These are phyloP conservation scores for Monilinia laxa DNA, from an alignment of 2,329 filamentous ascomycete species.

Conservation along the genomic window DNA sequence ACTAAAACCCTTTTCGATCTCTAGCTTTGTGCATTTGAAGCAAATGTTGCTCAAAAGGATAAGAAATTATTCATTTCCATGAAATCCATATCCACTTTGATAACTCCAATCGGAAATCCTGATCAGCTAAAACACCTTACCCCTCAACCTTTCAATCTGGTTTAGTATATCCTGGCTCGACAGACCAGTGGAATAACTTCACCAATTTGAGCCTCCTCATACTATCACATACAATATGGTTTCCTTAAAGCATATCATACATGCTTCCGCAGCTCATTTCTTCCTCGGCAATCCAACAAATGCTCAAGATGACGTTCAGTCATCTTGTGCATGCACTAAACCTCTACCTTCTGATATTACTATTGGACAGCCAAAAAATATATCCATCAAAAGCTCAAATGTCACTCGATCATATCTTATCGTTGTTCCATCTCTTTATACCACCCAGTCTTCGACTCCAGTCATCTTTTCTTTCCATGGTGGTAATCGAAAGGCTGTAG, in stretches of 20 bases:
- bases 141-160: too few relatives aligned
- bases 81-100: too few relatives aligned
- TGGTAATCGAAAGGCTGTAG: slow-evolving; percentile 42
- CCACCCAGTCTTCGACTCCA: slow-evolving; percentile 34
- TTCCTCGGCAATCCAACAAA: not conserved
- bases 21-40: too few relatives aligned
- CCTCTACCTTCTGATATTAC: not conserved
- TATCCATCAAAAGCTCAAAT: slow-evolving; percentile 28
- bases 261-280: not conserved
- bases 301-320: not conserved
- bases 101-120: too few relatives aligned
- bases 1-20: too few relatives aligned
- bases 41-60: too few relatives aligned
- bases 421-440: slow-evolving; percentile 44
- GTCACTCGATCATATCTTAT: slow-evolving; percentile 41
- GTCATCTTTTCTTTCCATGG: slow-evolving; percentile 52
- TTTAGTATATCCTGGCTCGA: too few relatives aligned
- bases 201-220: not conserved
- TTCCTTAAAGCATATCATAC: slow-evolving; percentile 4
- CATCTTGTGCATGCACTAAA: slow-evolving; percentile 11
- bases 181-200: not conserved
- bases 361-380: slow-evolving; percentile 21
- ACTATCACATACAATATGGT: slow-evolving; percentile 4
- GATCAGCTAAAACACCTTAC: too few relatives aligned
- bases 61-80: too few relatives aligned